A percentile compares a stretch with the other conserved stretches of the same genome.
phyloP scores from a whole-genome alignment of 345 rosid species.

The Clarkia xantiana region DNA sequence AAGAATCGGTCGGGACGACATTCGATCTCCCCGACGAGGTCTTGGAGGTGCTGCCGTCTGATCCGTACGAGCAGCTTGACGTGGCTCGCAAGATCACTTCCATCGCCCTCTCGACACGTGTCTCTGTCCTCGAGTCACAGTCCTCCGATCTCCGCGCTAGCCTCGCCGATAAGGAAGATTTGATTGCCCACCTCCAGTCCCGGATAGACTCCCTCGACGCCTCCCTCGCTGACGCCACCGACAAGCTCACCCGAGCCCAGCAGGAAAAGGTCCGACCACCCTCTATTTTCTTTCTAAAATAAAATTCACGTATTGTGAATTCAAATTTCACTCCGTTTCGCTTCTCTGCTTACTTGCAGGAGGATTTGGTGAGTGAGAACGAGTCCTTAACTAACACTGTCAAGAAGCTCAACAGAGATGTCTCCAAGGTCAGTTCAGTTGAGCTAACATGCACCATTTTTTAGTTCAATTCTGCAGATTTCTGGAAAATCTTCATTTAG shows the following conservation, averaged over 20 bases:
- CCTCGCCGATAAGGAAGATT: constrained; percentile 51
- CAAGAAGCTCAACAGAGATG: constrained; percentile 89
- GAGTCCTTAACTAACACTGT: constrained; percentile 44
- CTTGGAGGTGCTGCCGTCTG: constrained; percentile 56
- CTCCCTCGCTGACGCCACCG: constrained; percentile 44
- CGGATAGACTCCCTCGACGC: constrained; percentile 56
- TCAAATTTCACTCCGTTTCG: neutral
- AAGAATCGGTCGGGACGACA: constrained; percentile 23
- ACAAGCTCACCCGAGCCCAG: constrained; percentile 43
- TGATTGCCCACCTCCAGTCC: constrained; percentile 47
- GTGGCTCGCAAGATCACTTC: constrained; percentile 97
- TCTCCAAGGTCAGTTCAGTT: constrained; percentile 45
- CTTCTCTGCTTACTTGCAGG: constrained; percentile 23
- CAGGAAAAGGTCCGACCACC: constrained; percentile 39
- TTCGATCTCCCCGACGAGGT: constrained; percentile 82
- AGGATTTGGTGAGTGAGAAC: constrained; percentile 56
- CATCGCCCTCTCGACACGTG: constrained; percentile 76
- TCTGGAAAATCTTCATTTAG: too few species aligned
- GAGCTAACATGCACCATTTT: too few species aligned
- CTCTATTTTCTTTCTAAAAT: neutral
- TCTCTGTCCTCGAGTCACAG: constrained; percentile 74
- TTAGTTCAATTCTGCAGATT: too few species aligned
- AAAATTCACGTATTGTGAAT: too few species aligned
- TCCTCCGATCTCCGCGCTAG: constrained; percentile 34
- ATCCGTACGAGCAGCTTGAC: constrained; percentile 90